A percentile compares a stretch with the other conserved stretches of the same genome.
Conservation (phyloP, 2,329 filamentous ascomycete species). For the Parafenestella ontariensis region DNA sequence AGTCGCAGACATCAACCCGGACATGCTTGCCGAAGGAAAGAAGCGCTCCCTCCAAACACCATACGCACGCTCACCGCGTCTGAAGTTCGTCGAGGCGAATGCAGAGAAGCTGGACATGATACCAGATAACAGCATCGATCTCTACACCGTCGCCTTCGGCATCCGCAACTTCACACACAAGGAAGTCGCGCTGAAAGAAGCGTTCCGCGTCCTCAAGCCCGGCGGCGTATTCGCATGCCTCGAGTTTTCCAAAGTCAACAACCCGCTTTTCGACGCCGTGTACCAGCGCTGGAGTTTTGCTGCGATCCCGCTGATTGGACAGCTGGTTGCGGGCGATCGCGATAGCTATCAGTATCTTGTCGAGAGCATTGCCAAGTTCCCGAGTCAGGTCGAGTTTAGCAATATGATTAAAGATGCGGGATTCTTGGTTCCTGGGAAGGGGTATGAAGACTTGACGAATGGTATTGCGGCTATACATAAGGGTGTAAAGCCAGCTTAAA, state of each 20-base stretch:
- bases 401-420: constrained; percentile 84
- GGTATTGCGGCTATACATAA: constrained; percentile 97
- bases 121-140: constrained; percentile 75
- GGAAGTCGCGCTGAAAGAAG: constrained; percentile 79
- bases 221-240: constrained; percentile 96
- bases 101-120: constrained; percentile 77
- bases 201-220: constrained; percentile 86
- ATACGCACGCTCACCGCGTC: constrained; percentile 61
- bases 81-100: constrained; percentile 87
- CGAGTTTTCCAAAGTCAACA: constrained; percentile 89
- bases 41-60: constrained; percentile 74
- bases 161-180: constrained; percentile 98
- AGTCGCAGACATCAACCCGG: constrained; percentile 93
- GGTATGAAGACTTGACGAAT: constrained; percentile 86
- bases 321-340: constrained; percentile 90
- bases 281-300: constrained; percentile 98
- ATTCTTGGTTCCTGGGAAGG: constrained; percentile 76
- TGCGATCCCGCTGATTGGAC: constrained; percentile 93
- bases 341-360: constrained; percentile 99
- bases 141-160: constrained; percentile 97
- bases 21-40: constrained; percentile 89
- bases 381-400: constrained; percentile 82
- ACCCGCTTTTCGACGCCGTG: constrained; percentile 77
- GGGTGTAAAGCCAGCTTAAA: constrained; percentile 77
- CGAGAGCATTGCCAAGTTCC: constrained; percentile 95